Evolutionary conservation across 306 rosid species (phyloP).

Genomic region (Begonia loranthoides): DNA sequence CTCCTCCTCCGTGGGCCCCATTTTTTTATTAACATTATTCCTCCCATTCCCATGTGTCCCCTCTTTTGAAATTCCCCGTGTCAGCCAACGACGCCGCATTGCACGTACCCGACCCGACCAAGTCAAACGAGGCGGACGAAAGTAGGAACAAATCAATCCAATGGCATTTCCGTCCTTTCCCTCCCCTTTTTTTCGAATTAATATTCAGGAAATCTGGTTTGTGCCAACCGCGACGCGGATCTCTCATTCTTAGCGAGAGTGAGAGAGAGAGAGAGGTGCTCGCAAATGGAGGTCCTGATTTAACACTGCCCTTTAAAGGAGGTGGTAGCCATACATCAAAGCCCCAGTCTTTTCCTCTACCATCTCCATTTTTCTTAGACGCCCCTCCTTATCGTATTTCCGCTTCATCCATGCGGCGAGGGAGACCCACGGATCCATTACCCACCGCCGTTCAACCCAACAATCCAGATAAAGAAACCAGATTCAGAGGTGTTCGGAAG

Average conservation of each 20-base stretch:
- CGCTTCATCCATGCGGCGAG: conserved; percentile 52
- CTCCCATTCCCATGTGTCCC: too few species aligned
- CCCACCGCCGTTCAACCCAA: conserved; percentile 8
- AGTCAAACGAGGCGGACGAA: too few species aligned
- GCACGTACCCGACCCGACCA: too few species aligned
- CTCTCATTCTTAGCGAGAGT: conserved; percentile 4
- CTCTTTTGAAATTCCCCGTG: too few species aligned
- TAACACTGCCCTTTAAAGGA: conserved; percentile 11
- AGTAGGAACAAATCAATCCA: too few species aligned
- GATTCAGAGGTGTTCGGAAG: conserved; percentile 78
- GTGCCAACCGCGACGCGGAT: conserved; percentile 11
- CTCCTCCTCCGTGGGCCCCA: too few species aligned
- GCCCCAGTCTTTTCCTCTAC: conserved; percentile 12
- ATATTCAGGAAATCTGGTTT: conserved; percentile 13
- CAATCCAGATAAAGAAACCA: conserved; percentile 24
- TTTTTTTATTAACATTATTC: too few species aligned
- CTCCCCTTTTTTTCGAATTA: too few species aligned
- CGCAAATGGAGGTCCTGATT: conserved; percentile 4
- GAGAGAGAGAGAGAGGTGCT: background rate
- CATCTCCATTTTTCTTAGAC: conserved; percentile 15
- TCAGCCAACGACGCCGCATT: too few species aligned
- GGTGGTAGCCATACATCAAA: conserved; percentile 15
- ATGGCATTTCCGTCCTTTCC: too few species aligned
- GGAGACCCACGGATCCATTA: conserved; percentile 30
- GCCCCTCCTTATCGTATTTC: background rate